These are phyloP conservation scores for Carnegiea gigantea DNA, from an alignment of 179 eudicot genomes.

Conservation along the genomic window DNA sequence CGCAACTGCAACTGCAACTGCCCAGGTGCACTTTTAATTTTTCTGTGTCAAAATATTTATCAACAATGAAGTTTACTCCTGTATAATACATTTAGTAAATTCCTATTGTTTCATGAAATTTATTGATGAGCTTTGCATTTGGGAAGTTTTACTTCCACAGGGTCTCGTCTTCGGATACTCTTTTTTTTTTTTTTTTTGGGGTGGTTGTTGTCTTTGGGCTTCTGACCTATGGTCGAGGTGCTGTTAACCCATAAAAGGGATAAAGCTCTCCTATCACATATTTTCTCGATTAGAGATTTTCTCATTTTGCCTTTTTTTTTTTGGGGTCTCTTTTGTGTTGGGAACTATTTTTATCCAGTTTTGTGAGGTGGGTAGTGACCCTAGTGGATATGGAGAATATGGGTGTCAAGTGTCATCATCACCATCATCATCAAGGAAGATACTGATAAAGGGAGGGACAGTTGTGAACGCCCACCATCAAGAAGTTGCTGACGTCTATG, in stretches of 20 bases:
- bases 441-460: conserved; percentile 83
- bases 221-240: no score
- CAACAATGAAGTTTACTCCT: no score
- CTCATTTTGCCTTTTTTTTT: neutral
- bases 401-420: conserved; percentile 46
- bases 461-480: conserved; percentile 88
- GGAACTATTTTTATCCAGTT: conserved; percentile 37
- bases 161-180: neutral
- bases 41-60: neutral
- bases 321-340: conserved; percentile 3
- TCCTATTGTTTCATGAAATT: no score
- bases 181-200: neutral
- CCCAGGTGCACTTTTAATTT: conserved; percentile 16
- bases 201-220: neutral
- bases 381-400: conserved; percentile 47
- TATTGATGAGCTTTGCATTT: neutral
- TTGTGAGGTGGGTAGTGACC: conserved; percentile 54
- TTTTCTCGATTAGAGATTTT: no score
- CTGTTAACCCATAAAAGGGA: no score
- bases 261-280: no score
- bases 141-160: neutral
- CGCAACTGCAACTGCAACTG: conserved; percentile 20
- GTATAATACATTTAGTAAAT: no score
- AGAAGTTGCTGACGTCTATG: conserved; percentile 83
- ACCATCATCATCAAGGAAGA: conserved; percentile 63